Percentiles rank a stretch among this genome's conserved stretches.
Conservation (phyloP, 2,329 filamentous ascomycete genomes). For the Diaporthe sp. region DNA sequence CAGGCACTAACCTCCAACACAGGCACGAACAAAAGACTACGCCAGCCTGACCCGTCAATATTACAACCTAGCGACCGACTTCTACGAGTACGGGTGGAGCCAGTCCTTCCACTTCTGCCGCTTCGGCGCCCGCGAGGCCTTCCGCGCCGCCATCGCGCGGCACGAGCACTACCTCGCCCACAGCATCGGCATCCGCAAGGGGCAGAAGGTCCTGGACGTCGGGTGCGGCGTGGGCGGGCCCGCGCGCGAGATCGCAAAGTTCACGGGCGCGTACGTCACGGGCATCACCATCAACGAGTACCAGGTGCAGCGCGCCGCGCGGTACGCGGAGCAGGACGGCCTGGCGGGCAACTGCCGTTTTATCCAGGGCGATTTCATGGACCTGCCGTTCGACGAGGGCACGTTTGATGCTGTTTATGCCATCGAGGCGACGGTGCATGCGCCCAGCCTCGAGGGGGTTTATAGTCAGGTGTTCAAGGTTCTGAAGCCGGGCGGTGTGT, state of each 20-base stretch:
- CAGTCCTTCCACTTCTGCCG: conserved; percentile 85
- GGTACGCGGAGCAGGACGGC: conserved; percentile 76
- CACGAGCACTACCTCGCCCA: conserved; percentile 85
- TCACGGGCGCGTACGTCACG: conserved; percentile 76
- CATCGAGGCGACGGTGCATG: conserved; percentile 83
- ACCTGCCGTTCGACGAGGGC: conserved; percentile 81
- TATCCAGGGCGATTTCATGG: conserved; percentile 84
- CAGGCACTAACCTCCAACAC: not conserved
- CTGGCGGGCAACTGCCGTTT: conserved; percentile 75
- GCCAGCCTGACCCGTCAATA: conserved; percentile 55
- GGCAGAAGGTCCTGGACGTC: conserved; percentile 79
- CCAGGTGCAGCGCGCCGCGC: conserved; percentile 80
- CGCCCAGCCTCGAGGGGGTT: conserved; percentile 78
- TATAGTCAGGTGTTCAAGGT: conserved; percentile 82
- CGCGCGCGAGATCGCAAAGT: conserved; percentile 81
- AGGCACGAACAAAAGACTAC: conserved; percentile 39
- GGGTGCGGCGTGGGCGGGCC: conserved; percentile 84
- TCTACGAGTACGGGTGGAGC: conserved; percentile 84
- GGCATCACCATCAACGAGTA: conserved; percentile 87
- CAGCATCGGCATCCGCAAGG: conserved; percentile 75
- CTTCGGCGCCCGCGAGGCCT: conserved; percentile 77
- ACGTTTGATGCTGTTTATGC: conserved; percentile 83
- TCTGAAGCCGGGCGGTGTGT: conserved; percentile 81
- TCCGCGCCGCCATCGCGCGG: conserved; percentile 79
- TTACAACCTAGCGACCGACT: conserved; percentile 80